A percentile compares a stretch with the other conserved stretches of the same genome.
These are phyloP conservation scores for Botrytis tulipae DNA, from an alignment of 2,329 filamentous ascomycete genomes.

Conservation along the genomic window DNA sequence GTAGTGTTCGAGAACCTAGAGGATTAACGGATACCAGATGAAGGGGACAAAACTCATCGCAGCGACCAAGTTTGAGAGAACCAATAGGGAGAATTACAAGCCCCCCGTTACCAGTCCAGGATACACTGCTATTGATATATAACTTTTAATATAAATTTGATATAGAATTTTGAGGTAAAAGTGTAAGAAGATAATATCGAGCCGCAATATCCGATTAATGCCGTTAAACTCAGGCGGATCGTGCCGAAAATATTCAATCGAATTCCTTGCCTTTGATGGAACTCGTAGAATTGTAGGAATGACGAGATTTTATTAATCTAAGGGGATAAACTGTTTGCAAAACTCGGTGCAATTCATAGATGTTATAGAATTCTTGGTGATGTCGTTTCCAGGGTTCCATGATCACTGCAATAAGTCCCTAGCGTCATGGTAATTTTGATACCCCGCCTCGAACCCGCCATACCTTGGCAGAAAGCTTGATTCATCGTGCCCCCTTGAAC, in stretches of 20 bases:
- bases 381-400: background rate
- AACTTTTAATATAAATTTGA: background rate
- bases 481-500: background rate
- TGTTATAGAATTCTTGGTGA: background rate
- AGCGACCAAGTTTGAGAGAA: background rate
- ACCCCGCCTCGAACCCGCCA: background rate
- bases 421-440: background rate
- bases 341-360: background rate
- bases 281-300: background rate
- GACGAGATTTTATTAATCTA: background rate
- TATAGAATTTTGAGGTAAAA: background rate
- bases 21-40: background rate
- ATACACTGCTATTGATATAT: background rate
- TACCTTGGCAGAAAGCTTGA: slow-evolving; percentile 2
- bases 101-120: background rate
- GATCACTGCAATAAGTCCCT: background rate
- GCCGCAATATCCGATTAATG: background rate
- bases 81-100: background rate
- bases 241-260: background rate
- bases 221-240: background rate
- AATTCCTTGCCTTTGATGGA: background rate
- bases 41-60: background rate
- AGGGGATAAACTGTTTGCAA: background rate
- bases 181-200: background rate
- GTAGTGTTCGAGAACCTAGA: background rate